Conservation (phyloP, 257 asterid species). For the Solanum peruvianum region DNA sequence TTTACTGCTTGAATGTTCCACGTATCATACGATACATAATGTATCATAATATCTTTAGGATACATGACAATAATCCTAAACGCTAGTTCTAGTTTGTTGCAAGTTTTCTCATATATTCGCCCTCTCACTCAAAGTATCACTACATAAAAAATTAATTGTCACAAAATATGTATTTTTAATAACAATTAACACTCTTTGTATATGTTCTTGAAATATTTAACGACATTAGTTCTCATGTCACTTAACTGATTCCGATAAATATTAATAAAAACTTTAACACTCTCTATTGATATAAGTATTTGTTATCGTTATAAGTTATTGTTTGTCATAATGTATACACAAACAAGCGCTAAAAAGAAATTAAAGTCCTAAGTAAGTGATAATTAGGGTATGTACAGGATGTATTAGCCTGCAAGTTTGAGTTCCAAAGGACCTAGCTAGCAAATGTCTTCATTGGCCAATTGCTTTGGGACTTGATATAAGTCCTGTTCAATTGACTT, state of each 20-base stretch:
- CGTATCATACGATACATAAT: no score
- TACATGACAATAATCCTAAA: neutral
- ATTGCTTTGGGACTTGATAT: neutral
- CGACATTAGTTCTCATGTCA: no score
- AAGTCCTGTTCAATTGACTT: neutral
- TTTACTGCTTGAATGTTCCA: no score
- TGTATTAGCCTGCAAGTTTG: neutral
- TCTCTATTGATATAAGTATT: no score
- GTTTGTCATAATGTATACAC: neutral
- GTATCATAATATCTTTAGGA: no score
- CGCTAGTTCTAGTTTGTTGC: neutral
- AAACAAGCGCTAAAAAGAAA: neutral
- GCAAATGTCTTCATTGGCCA: neutral
- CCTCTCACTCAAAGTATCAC: neutral
- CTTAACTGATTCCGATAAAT: no score
- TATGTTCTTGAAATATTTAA: no score
- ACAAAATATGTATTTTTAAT: no score
- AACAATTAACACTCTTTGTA: no score
- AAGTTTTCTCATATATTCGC: neutral
- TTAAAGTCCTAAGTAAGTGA: neutral
- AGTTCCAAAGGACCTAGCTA: neutral
- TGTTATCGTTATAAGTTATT: no score
- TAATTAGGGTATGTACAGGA: neutral
- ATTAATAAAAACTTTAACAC: no score
- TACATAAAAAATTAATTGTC: no score